Base-by-base conservation (phyloP, 2,329 filamentous ascomycete genomes). In the Nectriaceae sp. region DNA sequence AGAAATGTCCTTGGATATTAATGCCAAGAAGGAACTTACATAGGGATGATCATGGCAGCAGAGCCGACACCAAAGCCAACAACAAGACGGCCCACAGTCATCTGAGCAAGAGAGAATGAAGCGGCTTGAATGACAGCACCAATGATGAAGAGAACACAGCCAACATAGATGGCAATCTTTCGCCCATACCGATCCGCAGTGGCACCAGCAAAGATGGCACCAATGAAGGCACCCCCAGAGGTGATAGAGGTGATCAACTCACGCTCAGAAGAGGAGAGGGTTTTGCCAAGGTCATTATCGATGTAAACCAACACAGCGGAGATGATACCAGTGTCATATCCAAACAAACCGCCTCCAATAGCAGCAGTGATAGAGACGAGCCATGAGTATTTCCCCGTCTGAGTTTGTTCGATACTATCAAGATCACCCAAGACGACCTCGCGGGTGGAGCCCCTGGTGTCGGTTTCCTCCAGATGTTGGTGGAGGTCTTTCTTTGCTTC, bases 161-260 rank as follows among this genome's bases (percentile, higher is more conserved):
- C 62, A 6, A 60, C 54, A 38, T 65, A 63, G 42, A 65, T 63
- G 29, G 56, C 58, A 21, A 57, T 40, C 37, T 64, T 65, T 26
- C 62, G 53, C 0, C 62, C 62, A 31, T 58, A 64, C 4, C 53
- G 52, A 39, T 65, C 62, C 2, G 61, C 62, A 4, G 59, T 54
- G 0, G 53, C 42, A 21, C 62, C 62, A 11, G 61, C 62, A 21
- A 64, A 56, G n/a, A 64, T 55, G 21, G 62, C 62, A 8, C 61
- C 62, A 5, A 64, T 44, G 6, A 64, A 59, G 15, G 61, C 62
- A 35, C 62, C 61, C 1, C 72, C 76, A 5, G 73, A 76, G 18
- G 72, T 77, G 16, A 80, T 68, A 0, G 77, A 78, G 1, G 77
- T 80, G 29, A 80, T 71, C 21, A 80, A 64, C 53, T 80, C 76